These are phyloP conservation scores for Ceratocystiopsis minuta DNA, from an alignment of 2,329 filamentous ascomycete species.

Conservation along the genomic window DNA sequence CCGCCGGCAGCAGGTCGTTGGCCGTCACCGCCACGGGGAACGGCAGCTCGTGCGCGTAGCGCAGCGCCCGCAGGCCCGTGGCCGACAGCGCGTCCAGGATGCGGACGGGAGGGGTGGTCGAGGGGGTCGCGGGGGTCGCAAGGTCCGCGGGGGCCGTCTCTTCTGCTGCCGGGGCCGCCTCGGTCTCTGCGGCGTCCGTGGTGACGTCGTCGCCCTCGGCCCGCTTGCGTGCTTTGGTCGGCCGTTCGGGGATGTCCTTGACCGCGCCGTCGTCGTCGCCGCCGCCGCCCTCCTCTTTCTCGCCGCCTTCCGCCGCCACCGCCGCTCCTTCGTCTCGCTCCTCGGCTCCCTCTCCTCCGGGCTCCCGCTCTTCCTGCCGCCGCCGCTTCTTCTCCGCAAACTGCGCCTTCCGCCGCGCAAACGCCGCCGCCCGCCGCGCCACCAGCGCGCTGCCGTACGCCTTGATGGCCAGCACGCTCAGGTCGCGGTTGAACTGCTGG, in stretches of 20 bases:
- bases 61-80: conserved; percentile 74
- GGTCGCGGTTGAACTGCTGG: conserved; percentile 93
- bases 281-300: not conserved
- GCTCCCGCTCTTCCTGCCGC: conserved; percentile 20
- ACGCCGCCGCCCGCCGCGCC: conserved; percentile 31
- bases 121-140: conserved; percentile 6
- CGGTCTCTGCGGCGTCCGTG: not conserved
- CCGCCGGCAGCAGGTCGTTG: conserved; percentile 69
- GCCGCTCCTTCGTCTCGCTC: conserved; percentile 12
- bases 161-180: not conserved
- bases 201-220: not conserved
- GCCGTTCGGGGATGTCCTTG: conserved; percentile 1
- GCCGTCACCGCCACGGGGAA: conserved; percentile 67
- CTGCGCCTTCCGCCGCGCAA: conserved; percentile 37
- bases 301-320: not conserved
- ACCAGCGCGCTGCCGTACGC: conserved; percentile 57
- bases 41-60: conserved; percentile 82
- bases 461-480: conserved; percentile 83
- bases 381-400: conserved; percentile 23
- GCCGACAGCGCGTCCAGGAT: conserved; percentile 91
- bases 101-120: conserved; percentile 36
- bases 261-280: not conserved
- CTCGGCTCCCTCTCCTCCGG: conserved; percentile 9
- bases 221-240: conserved; percentile 1
- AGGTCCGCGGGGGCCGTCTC: conserved; percentile 5